phyloP scores from a whole-genome alignment of 2,329 filamentous ascomycete species.

The Microthyrium microscopicum region DNA sequence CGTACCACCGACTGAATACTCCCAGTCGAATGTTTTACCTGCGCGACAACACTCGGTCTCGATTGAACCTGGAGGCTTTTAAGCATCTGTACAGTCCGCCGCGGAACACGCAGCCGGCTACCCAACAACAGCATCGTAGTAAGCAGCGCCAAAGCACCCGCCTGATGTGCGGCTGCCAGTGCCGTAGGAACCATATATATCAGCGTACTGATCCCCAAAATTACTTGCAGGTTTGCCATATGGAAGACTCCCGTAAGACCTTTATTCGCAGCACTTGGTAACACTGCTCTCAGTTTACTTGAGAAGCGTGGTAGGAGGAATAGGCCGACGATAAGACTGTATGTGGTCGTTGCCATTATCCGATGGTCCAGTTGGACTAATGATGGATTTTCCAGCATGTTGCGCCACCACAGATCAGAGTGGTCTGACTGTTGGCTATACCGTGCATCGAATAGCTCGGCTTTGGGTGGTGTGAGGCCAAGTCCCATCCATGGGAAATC shows the following conservation, averaged over 20 bases:
- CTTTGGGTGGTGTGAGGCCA: conserved; percentile 62
- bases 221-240: conserved; percentile 64
- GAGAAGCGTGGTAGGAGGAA: conserved; percentile 65
- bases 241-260: conserved; percentile 69
- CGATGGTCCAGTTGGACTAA: conserved; percentile 93
- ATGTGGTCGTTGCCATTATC: conserved; percentile 77
- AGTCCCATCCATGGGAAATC: conserved; percentile 93
- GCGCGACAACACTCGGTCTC: no score
- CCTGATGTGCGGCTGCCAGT: conserved; percentile 82
- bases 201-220: conserved; percentile 75
- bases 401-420: conserved; percentile 87
- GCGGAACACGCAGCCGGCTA: conserved; percentile 59
- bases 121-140: conserved; percentile 69
- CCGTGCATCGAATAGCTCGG: conserved; percentile 71
- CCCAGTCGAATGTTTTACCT: no score
- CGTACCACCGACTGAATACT: no score
- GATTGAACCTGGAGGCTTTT: no score
- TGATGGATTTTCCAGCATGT: conserved; percentile 92
- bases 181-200: conserved; percentile 86
- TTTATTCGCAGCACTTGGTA: conserved; percentile 21
- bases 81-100: conserved; percentile 43
- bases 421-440: conserved; percentile 66
- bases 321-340: conserved; percentile 61
- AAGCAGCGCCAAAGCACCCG: conserved; percentile 69
- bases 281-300: conserved; percentile 27